A percentile compares a stretch with the other conserved stretches of the same genome.
phyloP scores from a whole-genome alignment of 108 stramenopile species.

The Halocafeteria seosinensis region DNA sequence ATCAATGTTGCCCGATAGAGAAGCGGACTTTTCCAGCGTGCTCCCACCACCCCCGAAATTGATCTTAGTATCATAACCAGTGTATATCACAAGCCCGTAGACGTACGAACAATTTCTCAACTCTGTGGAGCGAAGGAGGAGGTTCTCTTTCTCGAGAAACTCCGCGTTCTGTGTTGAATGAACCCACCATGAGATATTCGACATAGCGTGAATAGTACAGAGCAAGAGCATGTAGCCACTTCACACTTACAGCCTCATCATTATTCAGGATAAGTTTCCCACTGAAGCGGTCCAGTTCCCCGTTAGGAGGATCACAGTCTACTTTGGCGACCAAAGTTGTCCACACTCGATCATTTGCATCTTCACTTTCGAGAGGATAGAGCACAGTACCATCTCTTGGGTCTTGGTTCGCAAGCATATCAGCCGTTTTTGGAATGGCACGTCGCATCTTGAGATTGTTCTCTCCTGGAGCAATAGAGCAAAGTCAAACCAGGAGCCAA shows the following conservation, averaged over 20 bases:
- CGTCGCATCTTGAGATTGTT: neutral
- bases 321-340: neutral
- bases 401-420: neutral
- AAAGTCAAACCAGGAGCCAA: too few relatives aligned
- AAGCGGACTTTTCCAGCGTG: slow-evolving; percentile 5
- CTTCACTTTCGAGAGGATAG: neutral
- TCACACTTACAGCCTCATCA: neutral
- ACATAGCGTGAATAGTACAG: neutral
- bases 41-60: slow-evolving; percentile 25
- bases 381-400: neutral
- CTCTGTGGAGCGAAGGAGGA: slow-evolving; percentile 35
- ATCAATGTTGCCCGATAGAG: slow-evolving; percentile 22
- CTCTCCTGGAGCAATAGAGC: neutral
- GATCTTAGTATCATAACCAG: slow-evolving; percentile 37
- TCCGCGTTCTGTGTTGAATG: neutral
- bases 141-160: slow-evolving; percentile 2
- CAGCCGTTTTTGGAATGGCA: neutral
- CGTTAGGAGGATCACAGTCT: neutral
- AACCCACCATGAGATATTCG: neutral
- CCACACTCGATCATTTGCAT: neutral
- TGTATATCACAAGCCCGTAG: slow-evolving; percentile 32
- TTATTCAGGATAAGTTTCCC: neutral
- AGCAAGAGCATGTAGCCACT: neutral
- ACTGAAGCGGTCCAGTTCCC: neutral
- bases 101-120: slow-evolving; percentile 34